Evolutionary conservation across 345 rosid species (phyloP).

Genomic region (Dovyalis caffra): DNA sequence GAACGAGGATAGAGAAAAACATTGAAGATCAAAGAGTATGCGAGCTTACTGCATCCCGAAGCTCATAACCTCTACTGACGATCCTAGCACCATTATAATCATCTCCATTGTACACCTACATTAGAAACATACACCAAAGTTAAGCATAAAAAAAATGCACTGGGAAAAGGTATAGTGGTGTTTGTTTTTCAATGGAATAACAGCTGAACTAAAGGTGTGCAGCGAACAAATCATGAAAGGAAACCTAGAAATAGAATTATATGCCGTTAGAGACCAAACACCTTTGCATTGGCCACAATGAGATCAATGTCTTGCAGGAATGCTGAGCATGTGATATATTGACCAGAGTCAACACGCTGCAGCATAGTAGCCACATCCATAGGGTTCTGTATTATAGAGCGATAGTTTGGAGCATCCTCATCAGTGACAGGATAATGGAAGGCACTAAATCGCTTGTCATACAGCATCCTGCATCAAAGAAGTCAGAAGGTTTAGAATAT

Average conservation of each 20-base stretch:
- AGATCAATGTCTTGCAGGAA: slow-evolving; percentile 90
- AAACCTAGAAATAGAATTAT: not conserved
- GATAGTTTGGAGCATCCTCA: slow-evolving; percentile 97
- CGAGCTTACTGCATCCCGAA: slow-evolving; percentile 78
- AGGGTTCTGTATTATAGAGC: slow-evolving; percentile 81
- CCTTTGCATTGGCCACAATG: slow-evolving; percentile 92
- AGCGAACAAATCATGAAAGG: too few species aligned
- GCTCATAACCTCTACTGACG: slow-evolving; percentile 90
- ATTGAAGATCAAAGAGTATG: slow-evolving; percentile 3
- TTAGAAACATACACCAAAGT: slow-evolving; percentile 6
- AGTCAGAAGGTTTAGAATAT: not conserved
- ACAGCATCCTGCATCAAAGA: slow-evolving; percentile 60
- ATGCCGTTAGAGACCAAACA: slow-evolving; percentile 19
- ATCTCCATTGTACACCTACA: slow-evolving; percentile 86
- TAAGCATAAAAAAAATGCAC: not conserved
- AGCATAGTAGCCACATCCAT: slow-evolving; percentile 91
- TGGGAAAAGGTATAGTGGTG: not conserved
- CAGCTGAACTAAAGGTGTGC: too few species aligned
- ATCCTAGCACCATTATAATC: slow-evolving; percentile 96
- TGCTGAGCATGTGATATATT: slow-evolving; percentile 73
- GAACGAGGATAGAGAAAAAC: not conserved
- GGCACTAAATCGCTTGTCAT: slow-evolving; percentile 84
- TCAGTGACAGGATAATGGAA: slow-evolving; percentile 93
- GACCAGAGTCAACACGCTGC: slow-evolving; percentile 88
- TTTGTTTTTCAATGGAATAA: not conserved